Conservation (phyloP, 805 yeast genomes). For the Wickerhamiella musiphila region DNA sequence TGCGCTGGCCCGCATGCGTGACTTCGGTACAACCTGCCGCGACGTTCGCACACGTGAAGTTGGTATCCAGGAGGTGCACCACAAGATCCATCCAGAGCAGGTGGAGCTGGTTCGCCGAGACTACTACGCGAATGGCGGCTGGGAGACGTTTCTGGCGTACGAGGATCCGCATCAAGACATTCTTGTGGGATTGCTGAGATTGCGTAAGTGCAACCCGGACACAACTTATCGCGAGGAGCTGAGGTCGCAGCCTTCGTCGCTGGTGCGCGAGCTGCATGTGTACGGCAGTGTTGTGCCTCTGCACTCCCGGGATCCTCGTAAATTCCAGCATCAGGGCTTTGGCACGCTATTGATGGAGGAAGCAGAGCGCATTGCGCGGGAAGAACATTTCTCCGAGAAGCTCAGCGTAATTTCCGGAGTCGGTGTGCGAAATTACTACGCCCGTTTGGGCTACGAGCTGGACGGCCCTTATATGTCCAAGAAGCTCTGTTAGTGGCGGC, state of each 20-base stretch:
- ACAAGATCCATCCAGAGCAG: constrained; percentile 91
- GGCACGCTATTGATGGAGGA: constrained; percentile 97
- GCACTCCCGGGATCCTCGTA: constrained; percentile 91
- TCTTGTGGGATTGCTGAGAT: constrained; percentile 72
- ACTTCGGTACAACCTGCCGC: constrained; percentile 88
- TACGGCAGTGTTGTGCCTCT: constrained; percentile 95
- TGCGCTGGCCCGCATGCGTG: constrained; percentile 94
- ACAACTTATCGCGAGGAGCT: constrained; percentile 85
- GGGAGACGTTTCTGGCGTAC: constrained; percentile 93
- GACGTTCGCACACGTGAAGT: constrained; percentile 97
- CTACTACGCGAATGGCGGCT: constrained; percentile 81
- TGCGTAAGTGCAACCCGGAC: constrained; percentile 75
- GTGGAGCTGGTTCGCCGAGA: constrained; percentile 91
- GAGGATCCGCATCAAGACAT: constrained; percentile 97
- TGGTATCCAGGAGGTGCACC: constrained; percentile 96
- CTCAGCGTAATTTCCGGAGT: constrained; percentile 93
- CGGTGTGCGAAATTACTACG: constrained; percentile 92
- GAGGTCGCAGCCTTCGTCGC: constrained; percentile 65
- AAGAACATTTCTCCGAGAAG: constrained; percentile 85
- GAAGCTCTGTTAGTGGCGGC: constrained; percentile 16
- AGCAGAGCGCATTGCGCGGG: constrained; percentile 87
- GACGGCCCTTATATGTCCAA: constrained; percentile 99
- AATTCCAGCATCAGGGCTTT: constrained; percentile 97
- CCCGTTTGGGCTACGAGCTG: constrained; percentile 72
- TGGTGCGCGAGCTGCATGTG: constrained; percentile 93